These are phyloP conservation scores for Fragaria ananassa DNA, from an alignment of 306 rosid species.

Conservation along the genomic window DNA sequence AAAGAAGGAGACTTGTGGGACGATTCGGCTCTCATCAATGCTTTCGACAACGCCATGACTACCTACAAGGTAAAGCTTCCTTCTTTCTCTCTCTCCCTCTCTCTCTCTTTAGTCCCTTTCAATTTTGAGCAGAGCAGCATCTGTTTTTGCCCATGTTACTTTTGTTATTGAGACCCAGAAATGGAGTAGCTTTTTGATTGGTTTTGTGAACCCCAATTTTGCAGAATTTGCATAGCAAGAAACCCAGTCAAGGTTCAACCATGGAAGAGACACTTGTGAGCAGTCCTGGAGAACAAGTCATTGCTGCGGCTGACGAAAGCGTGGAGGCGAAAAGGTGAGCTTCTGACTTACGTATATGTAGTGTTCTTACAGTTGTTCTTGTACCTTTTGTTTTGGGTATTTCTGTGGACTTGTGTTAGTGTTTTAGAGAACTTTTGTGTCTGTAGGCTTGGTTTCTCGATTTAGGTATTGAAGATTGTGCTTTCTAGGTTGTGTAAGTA, in stretches of 20 bases:
- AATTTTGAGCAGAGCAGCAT: background rate
- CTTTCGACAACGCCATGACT: conserved; percentile 69
- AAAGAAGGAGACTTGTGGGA: conserved; percentile 68
- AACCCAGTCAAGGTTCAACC: conserved; percentile 17
- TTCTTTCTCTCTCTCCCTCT: background rate
- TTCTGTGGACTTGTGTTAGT: background rate
- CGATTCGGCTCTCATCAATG: conserved; percentile 73
- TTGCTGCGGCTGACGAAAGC: conserved; percentile 17
- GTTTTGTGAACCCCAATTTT: background rate
- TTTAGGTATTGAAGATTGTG: background rate
- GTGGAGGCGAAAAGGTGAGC: conserved; percentile 41
- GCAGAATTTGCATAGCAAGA: conserved; percentile 58
- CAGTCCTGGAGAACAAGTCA: conserved; percentile 18
- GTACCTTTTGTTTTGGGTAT: background rate
- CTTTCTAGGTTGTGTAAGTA: background rate
- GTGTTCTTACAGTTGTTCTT: background rate
- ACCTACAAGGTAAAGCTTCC: conserved; percentile 77
- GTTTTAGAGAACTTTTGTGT: no score
- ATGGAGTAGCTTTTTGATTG: background rate
- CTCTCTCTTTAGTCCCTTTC: background rate
- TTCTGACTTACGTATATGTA: background rate
- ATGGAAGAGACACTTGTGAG: conserved; percentile 22
- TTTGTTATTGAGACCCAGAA: background rate
- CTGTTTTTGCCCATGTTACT: background rate
- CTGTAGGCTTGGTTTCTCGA: background rate